Evolutionary conservation across 2,329 filamentous ascomycete genomes (phyloP).

Genomic region (Aquanectria penicillioides): DNA sequence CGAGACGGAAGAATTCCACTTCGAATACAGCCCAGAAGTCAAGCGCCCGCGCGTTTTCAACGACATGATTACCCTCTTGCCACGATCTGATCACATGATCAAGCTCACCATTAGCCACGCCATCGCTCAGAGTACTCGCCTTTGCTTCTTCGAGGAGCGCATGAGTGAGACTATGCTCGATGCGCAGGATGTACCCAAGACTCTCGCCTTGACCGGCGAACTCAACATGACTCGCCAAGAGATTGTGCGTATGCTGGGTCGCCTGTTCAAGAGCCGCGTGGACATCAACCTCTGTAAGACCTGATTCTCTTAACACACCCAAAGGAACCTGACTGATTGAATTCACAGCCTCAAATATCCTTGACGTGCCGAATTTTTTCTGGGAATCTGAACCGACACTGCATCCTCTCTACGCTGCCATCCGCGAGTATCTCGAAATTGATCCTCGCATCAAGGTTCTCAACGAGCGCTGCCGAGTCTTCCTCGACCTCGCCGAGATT

Average conservation of each 20-base stretch:
- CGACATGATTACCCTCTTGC: conserved; percentile 97
- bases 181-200: conserved; percentile 91
- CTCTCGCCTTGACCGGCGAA: conserved; percentile 87
- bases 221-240: conserved; percentile 92
- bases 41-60: conserved; percentile 94
- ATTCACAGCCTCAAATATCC: conserved; percentile 83
- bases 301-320: background rate
- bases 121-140: conserved; percentile 95
- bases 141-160: conserved; percentile 94
- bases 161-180: conserved; percentile 96
- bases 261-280: conserved; percentile 91
- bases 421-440: conserved; percentile 97
- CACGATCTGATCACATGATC: conserved; percentile 95
- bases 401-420: conserved; percentile 91
- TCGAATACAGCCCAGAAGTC: conserved; percentile 90
- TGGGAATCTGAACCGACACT: conserved; percentile 97
- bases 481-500: conserved; percentile 95
- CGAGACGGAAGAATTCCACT: conserved; percentile 98
- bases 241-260: conserved; percentile 90
- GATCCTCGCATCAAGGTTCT: conserved; percentile 95
- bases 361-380: conserved; percentile 97
- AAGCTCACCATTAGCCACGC: conserved; percentile 97
- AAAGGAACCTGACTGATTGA: conserved; percentile 31
- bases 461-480: conserved; percentile 96
- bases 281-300: conserved; percentile 95